Conservation (phyloP, 2,329 filamentous ascomycete species). For the Ophiostoma sp. region DNA sequence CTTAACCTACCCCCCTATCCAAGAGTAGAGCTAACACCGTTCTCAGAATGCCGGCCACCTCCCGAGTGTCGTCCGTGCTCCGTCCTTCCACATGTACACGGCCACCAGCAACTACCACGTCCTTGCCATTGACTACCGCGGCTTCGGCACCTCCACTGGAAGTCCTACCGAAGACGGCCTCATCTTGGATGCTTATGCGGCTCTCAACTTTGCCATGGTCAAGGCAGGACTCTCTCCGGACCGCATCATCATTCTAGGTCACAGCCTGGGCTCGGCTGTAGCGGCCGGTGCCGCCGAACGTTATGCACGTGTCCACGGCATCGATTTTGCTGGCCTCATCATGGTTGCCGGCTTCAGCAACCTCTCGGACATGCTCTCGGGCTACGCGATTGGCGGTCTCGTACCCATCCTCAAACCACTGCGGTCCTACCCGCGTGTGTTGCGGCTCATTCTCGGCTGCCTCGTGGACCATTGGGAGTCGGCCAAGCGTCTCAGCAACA, state of each 20-base stretch:
- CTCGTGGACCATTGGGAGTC: slow-evolving; percentile 84
- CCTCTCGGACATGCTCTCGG: slow-evolving; percentile 69
- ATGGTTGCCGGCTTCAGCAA: slow-evolving; percentile 79
- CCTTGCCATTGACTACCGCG: slow-evolving; percentile 87
- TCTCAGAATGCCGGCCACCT: slow-evolving; percentile 81
- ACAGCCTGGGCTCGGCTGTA: slow-evolving; percentile 86
- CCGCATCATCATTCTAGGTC: slow-evolving; percentile 78
- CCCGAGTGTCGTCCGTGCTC: slow-evolving; percentile 73
- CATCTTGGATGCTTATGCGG: slow-evolving; percentile 72
- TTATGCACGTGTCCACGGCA: slow-evolving; percentile 55
- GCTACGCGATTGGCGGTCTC: slow-evolving; percentile 75
- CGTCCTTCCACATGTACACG: slow-evolving; percentile 75
- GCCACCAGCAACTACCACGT: slow-evolving; percentile 75
- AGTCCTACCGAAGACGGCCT: slow-evolving; percentile 76
- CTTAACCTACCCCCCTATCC: too few relatives aligned
- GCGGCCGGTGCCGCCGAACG: slow-evolving; percentile 71
- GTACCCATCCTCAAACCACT: slow-evolving; percentile 80
- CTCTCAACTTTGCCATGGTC: slow-evolving; percentile 71
- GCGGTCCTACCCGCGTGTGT: slow-evolving; percentile 62
- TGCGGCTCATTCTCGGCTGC: slow-evolving; percentile 59
- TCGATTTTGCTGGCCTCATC: slow-evolving; percentile 76
- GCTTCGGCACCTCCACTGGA: slow-evolving; percentile 81
- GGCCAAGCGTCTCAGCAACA: slow-evolving; percentile 61
- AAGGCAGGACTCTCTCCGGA: slow-evolving; percentile 64
- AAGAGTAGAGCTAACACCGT: not conserved